phyloP scores from a whole-genome alignment of 2,329 filamentous ascomycete species.

The Sordariomycetes sp. region DNA sequence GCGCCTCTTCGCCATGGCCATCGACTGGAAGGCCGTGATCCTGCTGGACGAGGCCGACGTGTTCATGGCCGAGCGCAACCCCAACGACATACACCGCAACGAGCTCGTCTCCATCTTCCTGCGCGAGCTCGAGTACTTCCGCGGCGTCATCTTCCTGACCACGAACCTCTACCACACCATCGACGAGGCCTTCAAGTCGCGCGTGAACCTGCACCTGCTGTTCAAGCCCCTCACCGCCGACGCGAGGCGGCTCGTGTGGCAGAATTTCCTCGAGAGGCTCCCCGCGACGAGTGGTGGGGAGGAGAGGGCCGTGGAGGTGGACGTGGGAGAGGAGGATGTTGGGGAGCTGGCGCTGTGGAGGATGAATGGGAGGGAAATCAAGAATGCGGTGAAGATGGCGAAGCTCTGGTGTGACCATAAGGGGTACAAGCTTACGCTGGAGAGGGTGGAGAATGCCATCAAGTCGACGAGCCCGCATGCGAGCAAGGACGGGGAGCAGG shows the following conservation, averaged over 20 bases:
- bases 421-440: conserved; percentile 27
- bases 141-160: conserved; percentile 33
- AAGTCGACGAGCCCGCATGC: conserved; percentile 31
- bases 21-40: conserved; percentile 38
- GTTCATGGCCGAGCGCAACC: conserved; percentile 35
- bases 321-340: conserved; percentile 21
- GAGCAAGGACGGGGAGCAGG: conserved; percentile 19
- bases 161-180: conserved; percentile 31
- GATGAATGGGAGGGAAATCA: conserved; percentile 35
- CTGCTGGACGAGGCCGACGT: conserved; percentile 44
- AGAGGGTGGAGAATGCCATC: conserved; percentile 32
- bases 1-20: conserved; percentile 33
- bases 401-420: conserved; percentile 33
- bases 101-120: conserved; percentile 36
- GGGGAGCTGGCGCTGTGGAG: conserved; percentile 25
- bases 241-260: conserved; percentile 29
- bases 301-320: not conserved
- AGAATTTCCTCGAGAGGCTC: conserved; percentile 28
- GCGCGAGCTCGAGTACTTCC: conserved; percentile 32
- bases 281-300: conserved; percentile 8
- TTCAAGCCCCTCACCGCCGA: conserved; percentile 27
- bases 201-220: conserved; percentile 34
- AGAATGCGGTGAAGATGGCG: conserved; percentile 43
- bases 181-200: conserved; percentile 31
- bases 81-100: conserved; percentile 34